phyloP scores from a whole-genome alignment of 805 yeast genomes.

The Candida cerambycidarum region DNA sequence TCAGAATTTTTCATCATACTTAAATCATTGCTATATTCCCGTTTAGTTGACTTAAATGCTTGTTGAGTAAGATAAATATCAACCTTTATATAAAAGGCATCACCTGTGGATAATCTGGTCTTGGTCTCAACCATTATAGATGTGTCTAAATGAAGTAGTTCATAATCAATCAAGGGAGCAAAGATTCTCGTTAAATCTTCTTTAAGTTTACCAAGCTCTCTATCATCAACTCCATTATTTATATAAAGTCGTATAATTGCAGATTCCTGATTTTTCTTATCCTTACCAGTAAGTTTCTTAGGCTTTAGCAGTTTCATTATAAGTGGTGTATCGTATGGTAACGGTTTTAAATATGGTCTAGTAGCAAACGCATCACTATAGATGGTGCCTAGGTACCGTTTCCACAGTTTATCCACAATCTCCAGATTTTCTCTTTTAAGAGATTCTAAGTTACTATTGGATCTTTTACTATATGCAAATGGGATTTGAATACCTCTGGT shows the following conservation, averaged over 20 bases:
- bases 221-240: slow-evolving; percentile 20
- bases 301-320: slow-evolving; percentile 37
- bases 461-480: slow-evolving; percentile 13
- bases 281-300: slow-evolving; percentile 16
- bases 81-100: slow-evolving; percentile 66
- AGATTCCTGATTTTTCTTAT: slow-evolving; percentile 22
- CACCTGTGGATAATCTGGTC: slow-evolving; percentile 65
- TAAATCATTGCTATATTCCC: slow-evolving; percentile 12
- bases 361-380: slow-evolving; percentile 72
- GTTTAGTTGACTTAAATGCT: slow-evolving; percentile 28
- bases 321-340: slow-evolving; percentile 46
- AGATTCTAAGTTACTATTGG: slow-evolving; percentile 5
- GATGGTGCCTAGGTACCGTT: slow-evolving; percentile 58
- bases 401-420: slow-evolving; percentile 13
- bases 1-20: slow-evolving; percentile 12
- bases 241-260: slow-evolving; percentile 37
- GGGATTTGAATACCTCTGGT: slow-evolving; percentile 16
- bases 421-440: not conserved
- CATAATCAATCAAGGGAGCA: slow-evolving; percentile 60
- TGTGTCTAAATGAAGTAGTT: slow-evolving; percentile 54
- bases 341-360: slow-evolving; percentile 53
- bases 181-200: slow-evolving; percentile 67
- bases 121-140: slow-evolving; percentile 59
- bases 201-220: slow-evolving; percentile 77
- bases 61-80: slow-evolving; percentile 57